Conservation (phyloP, 2,329 filamentous ascomycete genomes). For the Thelonectria olida region DNA sequence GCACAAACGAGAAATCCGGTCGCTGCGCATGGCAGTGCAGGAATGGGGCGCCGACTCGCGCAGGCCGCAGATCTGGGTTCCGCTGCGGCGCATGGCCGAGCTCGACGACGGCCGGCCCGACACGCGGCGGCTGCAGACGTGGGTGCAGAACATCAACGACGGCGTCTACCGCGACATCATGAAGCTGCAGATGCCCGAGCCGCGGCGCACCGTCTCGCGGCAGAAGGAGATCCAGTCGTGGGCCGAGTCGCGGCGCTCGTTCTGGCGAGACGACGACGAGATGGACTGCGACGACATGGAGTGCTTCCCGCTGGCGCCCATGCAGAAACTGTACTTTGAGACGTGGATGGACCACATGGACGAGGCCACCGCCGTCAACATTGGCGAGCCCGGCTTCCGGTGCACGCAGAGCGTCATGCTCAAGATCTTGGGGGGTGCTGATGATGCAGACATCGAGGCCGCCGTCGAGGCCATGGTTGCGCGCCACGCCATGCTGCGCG, state of each 20-base stretch:
- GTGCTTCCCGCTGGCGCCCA: conserved; percentile 59
- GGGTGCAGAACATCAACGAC: conserved; percentile 63
- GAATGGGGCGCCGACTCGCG: conserved; percentile 45
- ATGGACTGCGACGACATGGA: conserved; percentile 41
- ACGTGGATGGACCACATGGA: conserved; percentile 52
- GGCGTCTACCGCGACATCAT: conserved; percentile 56
- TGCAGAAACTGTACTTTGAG: conserved; percentile 64
- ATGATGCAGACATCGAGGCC: conserved; percentile 55
- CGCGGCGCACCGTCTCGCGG: conserved; percentile 34
- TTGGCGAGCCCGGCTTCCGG: conserved; percentile 50
- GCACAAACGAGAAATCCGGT: conserved; percentile 52
- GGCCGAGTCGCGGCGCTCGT: conserved; percentile 27
- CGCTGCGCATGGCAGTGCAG: conserved; percentile 51
- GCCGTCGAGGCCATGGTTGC: conserved; percentile 59
- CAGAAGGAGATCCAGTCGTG: conserved; percentile 19
- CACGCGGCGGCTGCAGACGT: conserved; percentile 58
- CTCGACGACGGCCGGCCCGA: conserved; percentile 51
- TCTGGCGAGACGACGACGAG: conserved; percentile 43
- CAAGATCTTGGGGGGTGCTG: conserved; percentile 51
- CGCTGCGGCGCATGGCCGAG: conserved; percentile 57
- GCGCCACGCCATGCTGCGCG: conserved; percentile 62
- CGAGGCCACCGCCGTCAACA: conserved; percentile 35
- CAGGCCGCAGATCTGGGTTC: conserved; percentile 59
- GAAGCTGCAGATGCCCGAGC: conserved; percentile 53
- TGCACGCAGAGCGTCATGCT: conserved; percentile 63